Evolutionary conservation across 352 stramenopile species (phyloP), one percentile per base, ranked within the genome.

Genomic region (Phytophthora meadii): DNA sequence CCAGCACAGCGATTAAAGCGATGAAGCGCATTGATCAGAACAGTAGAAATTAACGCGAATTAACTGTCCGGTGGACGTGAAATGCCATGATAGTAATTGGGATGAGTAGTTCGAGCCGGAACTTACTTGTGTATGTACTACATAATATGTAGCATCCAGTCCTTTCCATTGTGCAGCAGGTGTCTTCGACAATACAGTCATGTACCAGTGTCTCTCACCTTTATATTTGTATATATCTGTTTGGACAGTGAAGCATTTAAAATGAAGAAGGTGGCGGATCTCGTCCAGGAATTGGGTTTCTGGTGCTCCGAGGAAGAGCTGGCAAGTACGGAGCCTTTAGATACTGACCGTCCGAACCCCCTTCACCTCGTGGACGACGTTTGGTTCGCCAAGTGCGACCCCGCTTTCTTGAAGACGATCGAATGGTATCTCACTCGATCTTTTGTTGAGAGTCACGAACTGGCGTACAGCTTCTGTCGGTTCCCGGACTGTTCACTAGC

Each of bases 391-490:
- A 56, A 59, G n/a, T 62, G 49, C 5, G 15, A 63, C 10, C 44
- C 56, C 2, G 45, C 34, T 24, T 14, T 72, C 4, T 47, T 69
- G 8, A 52, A 72, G 44, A 61, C 44, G 24, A 76, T 94, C 40
- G 61, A 86, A 58, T 82, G 71, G 79, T 94, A 85, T 32, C 69
- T 94, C 24, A 77, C 72, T n/a, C 54, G 69, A 25, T 81, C 72
- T 45, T 87, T 84, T 56, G 74, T 94, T 10, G 87, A 94, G 57
- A 90, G 81, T 48, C 80, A 94, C 34, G 87, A 94, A 54, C 74
- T 93, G 47, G 87, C 79, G 12, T 94, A 92, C 78, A 93, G 84
- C 67, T 90, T 81, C 46, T 94, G 87, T 53, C 82, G 87, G 12
- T 92, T 94, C 61, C 34, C 58, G 6, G 61, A 77, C 41, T 94